A percentile compares a stretch with the other conserved stretches of the same genome.
phyloP scores from a whole-genome alignment of 208 protist genomes.

The Borovskyia barvae region DNA sequence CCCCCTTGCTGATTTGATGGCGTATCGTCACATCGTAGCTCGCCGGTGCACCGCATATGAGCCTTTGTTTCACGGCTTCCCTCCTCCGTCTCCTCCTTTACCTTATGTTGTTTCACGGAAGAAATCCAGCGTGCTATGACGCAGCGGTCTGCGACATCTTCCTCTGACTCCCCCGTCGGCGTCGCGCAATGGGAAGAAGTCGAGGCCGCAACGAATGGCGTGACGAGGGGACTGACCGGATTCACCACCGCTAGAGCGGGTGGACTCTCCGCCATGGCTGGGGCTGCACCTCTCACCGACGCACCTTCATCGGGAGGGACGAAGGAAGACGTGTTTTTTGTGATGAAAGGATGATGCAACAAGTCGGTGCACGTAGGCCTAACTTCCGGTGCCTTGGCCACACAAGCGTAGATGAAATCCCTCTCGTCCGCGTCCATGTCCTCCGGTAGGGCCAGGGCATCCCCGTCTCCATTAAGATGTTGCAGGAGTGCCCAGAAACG shows the following conservation, averaged over 20 bases:
- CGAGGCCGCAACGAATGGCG: no score
- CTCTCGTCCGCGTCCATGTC: slow-evolving; percentile 47
- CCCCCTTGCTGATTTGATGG: no score
- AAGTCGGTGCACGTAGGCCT: slow-evolving; percentile 72
- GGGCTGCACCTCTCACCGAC: no score
- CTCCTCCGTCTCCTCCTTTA: no score
- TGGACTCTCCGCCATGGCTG: no score
- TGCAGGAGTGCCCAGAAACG: slow-evolving; percentile 86
- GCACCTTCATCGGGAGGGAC: no score
- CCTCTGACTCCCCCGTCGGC: slow-evolving; percentile 1
- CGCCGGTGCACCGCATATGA: no score
- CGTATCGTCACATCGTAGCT: no score
- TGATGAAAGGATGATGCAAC: slow-evolving; percentile 73
- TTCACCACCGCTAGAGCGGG: no score
- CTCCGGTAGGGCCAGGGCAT: slow-evolving; percentile 55
- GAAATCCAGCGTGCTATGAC: slow-evolving; percentile 18
- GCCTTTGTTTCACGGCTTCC: no score
- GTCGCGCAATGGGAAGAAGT: no score
- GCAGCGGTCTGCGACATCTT: slow-evolving; percentile 11
- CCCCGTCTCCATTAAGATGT: slow-evolving; percentile 62
- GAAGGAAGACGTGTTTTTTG: slow-evolving; percentile 20
- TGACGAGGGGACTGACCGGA: no score
- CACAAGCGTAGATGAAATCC: slow-evolving; percentile 73
- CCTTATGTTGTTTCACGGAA: background rate
- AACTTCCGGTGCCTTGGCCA: slow-evolving; percentile 49